A percentile compares a stretch with the other conserved stretches of the same genome.
phyloP scores from a whole-genome alignment of 1,284 basidiomycete species.

The Paramarasmius palmivorus region DNA sequence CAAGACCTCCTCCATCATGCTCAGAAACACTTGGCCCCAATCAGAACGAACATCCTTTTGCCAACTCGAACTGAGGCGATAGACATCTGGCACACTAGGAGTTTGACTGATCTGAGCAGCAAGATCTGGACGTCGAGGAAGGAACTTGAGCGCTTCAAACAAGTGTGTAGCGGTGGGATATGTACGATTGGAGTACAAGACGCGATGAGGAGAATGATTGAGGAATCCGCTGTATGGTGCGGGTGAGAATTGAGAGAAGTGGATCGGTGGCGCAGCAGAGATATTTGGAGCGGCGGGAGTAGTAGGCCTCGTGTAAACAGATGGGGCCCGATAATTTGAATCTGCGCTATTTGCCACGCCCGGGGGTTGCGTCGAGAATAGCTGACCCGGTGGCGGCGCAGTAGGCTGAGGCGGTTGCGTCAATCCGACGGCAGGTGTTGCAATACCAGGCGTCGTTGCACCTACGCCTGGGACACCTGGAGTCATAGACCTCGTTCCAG shows the following conservation, averaged over 20 bases:
- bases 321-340: conserved; percentile 1
- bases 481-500: not conserved
- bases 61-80: conserved; percentile 42
- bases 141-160: conserved; percentile 67
- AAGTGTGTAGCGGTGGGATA: conserved; percentile 70
- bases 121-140: conserved; percentile 45
- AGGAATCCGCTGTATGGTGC: conserved; percentile 44
- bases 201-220: conserved; percentile 56
- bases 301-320: conserved; percentile 5
- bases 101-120: conserved; percentile 52
- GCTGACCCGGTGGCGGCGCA: not conserved
- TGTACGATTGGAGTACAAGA: conserved; percentile 48
- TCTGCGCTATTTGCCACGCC: not conserved
- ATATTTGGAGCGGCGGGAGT: conserved; percentile 3
- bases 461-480: not conserved
- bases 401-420: not conserved
- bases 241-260: not conserved
- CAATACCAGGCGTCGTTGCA: conserved; percentile 1
- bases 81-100: conserved; percentile 47
- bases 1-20: conserved; percentile 42
- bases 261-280: conserved; percentile 4
- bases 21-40: conserved; percentile 51
- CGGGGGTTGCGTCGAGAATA: not conserved
- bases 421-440: not conserved
- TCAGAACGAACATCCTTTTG: conserved; percentile 44